phyloP scores from a whole-genome alignment of 192 early-diverging fungal species.

The Umbelopsis vinacea region DNA sequence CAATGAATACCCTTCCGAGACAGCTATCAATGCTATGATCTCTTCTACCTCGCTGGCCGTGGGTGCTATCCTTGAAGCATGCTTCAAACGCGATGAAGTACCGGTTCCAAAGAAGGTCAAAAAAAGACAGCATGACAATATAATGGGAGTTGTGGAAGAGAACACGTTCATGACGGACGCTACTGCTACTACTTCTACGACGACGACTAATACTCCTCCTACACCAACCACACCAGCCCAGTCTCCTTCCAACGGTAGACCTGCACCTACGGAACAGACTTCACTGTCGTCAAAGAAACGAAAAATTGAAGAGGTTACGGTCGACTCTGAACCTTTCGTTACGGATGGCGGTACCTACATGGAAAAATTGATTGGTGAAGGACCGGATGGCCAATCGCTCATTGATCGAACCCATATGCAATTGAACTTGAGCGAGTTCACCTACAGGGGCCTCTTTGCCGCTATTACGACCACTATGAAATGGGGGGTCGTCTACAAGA shows the following conservation, averaged over 20 bases:
- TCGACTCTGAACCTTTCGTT: too few species aligned
- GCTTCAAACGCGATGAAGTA: not conserved
- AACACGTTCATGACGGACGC: not conserved
- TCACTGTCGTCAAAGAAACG: not conserved
- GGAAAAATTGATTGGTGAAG: not conserved
- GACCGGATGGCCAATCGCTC: not conserved
- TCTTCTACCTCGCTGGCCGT: not conserved
- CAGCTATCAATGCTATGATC: not conserved
- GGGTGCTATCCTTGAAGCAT: not conserved
- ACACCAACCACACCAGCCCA: not conserved
- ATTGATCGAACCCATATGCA: not conserved
- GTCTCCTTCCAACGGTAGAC: not conserved
- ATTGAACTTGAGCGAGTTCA: not conserved
- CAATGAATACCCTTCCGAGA: not conserved
- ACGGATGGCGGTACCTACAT: too few species aligned
- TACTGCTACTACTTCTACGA: too few species aligned
- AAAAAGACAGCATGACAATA: too few species aligned
- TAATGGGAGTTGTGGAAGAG: too few species aligned
- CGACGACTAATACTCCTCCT: too few species aligned
- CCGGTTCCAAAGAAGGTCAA: not conserved
- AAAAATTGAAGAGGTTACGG: not conserved
- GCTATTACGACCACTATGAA: not conserved
- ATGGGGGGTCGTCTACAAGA: not conserved
- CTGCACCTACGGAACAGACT: not conserved
- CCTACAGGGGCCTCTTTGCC: not conserved